Conservation (phyloP, 768 basidiomycete species). For the Termitomyces sp. region DNA sequence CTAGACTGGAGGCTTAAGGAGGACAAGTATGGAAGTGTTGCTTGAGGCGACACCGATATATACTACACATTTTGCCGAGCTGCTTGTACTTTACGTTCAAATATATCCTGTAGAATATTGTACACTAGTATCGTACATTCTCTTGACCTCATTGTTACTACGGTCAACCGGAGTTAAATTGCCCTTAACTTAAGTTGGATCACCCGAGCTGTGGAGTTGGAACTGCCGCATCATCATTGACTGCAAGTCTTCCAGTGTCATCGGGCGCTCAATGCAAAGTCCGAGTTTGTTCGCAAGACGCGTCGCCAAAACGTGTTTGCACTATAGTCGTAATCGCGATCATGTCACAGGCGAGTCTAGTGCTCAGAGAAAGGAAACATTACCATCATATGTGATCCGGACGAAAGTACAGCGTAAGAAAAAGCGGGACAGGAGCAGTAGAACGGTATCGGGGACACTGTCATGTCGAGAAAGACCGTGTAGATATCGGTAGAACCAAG, state of each 20-base stretch:
- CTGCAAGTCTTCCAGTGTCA: conserved; percentile 47
- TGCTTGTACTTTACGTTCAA: not conserved
- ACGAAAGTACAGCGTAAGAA: conserved; percentile 56
- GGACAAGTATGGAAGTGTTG: conserved; percentile 27
- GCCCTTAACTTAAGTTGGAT: not conserved
- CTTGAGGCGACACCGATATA: not conserved
- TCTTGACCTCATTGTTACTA: not conserved
- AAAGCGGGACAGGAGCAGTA: conserved; percentile 82
- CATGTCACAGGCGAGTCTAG: not conserved
- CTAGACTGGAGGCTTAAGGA: conserved; percentile 54
- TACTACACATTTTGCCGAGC: not conserved
- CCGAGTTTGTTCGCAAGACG: conserved; percentile 54
- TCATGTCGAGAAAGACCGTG: conserved; percentile 48
- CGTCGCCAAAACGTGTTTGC: conserved; percentile 76
- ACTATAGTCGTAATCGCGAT: conserved; percentile 38
- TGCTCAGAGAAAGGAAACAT: conserved; percentile 4
- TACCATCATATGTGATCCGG: conserved; percentile 65
- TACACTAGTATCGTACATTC: not conserved
- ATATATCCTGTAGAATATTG: conserved; percentile 1
- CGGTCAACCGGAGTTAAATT: not conserved
- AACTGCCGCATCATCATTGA: conserved; percentile 36
- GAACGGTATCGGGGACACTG: conserved; percentile 36
- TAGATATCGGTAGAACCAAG: conserved; percentile 64
- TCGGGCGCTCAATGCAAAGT: conserved; percentile 46
- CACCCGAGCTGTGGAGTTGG: conserved; percentile 6